Evolutionary conservation across 169 alveolate species (phyloP).

Genomic region (Babesia caballi): DNA sequence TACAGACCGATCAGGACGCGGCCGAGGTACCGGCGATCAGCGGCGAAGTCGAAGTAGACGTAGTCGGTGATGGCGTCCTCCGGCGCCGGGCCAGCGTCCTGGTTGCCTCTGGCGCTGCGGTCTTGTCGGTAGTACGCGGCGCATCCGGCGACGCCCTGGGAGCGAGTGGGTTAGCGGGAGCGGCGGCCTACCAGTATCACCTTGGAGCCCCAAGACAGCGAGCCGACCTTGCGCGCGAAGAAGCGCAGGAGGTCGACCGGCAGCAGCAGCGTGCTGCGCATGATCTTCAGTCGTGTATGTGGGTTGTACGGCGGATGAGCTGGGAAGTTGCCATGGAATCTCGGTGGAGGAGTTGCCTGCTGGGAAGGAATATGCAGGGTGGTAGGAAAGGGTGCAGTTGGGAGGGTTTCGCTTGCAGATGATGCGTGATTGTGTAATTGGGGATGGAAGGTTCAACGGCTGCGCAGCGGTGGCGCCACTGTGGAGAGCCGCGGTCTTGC

Average conservation of each 20-base stretch:
- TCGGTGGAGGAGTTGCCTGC: too few relatives aligned
- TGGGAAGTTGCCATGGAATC: conserved; percentile 15
- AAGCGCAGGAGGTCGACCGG: conserved; percentile 21
- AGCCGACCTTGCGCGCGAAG: conserved; percentile 16
- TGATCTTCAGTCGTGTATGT: background rate
- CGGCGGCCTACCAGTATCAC: conserved; percentile 1
- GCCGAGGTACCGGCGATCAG: conserved; percentile 71
- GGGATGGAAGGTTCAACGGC: too few relatives aligned
- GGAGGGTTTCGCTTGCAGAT: too few relatives aligned
- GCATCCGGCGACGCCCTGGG: conserved; percentile 11
- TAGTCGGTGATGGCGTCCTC: conserved; percentile 69
- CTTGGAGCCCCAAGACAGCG: background rate
- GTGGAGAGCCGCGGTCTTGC: too few relatives aligned
- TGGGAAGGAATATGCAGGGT: too few relatives aligned
- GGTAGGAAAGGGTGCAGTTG: too few relatives aligned
- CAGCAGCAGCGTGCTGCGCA: conserved; percentile 27
- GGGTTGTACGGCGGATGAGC: background rate
- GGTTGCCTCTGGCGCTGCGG: background rate
- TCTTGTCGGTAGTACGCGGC: conserved; percentile 1
- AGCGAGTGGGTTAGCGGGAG: background rate
- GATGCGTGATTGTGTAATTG: too few relatives aligned
- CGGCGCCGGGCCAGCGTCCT: background rate
- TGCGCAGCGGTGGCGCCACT: too few relatives aligned
- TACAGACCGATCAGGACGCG: conserved; percentile 74
- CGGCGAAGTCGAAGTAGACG: conserved; percentile 73